Evolutionary conservation across 2,329 filamentous ascomycete species (phyloP), one percentile per base, ranked within the genome.

Genomic region (Aspergillus sp.): DNA sequence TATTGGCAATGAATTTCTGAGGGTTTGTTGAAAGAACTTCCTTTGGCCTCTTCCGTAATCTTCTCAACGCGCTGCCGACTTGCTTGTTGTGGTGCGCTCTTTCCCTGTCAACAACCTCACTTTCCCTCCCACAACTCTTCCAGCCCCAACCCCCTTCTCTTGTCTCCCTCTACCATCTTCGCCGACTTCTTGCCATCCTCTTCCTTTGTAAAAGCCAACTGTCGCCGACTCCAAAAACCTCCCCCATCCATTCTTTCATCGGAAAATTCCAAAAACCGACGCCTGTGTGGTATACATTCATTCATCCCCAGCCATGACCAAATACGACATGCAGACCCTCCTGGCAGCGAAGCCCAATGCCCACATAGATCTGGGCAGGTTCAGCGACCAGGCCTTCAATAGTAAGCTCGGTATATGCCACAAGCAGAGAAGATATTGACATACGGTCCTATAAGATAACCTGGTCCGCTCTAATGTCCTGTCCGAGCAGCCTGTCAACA

Each of bases 241-340:
- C 19, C 12, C 44, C 21, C 25, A 35, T 53, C 44, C 33, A 55
- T 55, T 54, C 48, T 46, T 50, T 52, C 31, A 31, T 25, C 41
- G 35, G 21, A 39, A 44, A 53, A 44, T 41, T n/a, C 17, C 9
- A n/a, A 48, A 48, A 55, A 17, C 37, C 37, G 27, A 39, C 25
- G 35, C 41, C 40, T 15, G 27, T 39, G 40, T 27, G 47, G 31
- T 33, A 55, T 49, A 45, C 45, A 51, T 52, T 51, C 50, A 33
- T 51, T 55, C 56, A 60, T 57, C 27, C 14, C 27, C 33, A 37
- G 59, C n/a, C 59, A 68, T 64, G 59, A 68, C 71, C 68, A 74
- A 64, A 62, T 77, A 77, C 63, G 70, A 70, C 43, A 68, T 76
- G 53, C 67, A 66, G 57, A 73, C 73, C 7, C 64, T 77, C 41